Evolutionary conservation across 1,284 basidiomycete genomes (phyloP).

Genomic region (Stereum hirsutum): DNA sequence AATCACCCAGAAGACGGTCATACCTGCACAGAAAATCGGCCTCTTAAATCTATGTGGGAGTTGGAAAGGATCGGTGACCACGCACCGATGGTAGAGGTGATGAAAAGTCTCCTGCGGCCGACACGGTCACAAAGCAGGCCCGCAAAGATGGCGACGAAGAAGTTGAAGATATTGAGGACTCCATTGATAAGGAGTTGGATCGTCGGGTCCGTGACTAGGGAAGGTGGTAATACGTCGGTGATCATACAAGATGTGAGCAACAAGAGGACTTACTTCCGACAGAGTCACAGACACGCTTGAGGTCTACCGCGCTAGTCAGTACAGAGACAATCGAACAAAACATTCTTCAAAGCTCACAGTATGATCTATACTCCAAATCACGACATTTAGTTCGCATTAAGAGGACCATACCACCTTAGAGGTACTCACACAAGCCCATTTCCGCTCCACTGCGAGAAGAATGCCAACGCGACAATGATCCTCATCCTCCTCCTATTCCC

Average conservation of each 20-base stretch:
- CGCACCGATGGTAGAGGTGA: slow-evolving; percentile 34
- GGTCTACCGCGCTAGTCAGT: too few species aligned
- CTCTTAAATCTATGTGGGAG: not conserved
- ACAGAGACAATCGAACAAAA: not conserved
- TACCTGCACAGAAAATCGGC: slow-evolving; percentile 16
- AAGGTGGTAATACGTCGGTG: too few species aligned
- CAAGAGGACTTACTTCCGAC: slow-evolving; percentile 28
- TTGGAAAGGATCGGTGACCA: not conserved
- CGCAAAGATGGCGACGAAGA: slow-evolving; percentile 36
- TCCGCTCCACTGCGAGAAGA: slow-evolving; percentile 61
- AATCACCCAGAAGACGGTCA: slow-evolving; percentile 31
- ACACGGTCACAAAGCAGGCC: slow-evolving; percentile 39
- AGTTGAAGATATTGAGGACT: slow-evolving; percentile 44
- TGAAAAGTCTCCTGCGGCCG: slow-evolving; percentile 46
- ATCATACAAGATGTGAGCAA: too few species aligned
- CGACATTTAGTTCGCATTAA: slow-evolving; percentile 3
- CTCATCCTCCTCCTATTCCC: slow-evolving; percentile 47
- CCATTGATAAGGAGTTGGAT: slow-evolving; percentile 47
- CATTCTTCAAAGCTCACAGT: slow-evolving; percentile 15
- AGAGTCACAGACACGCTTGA: slow-evolving; percentile 41
- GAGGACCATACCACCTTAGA: too few species aligned
- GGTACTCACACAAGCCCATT: slow-evolving; percentile 48
- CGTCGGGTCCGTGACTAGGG: slow-evolving; percentile 35
- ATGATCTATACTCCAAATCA: slow-evolving; percentile 14
- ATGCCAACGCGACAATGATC: slow-evolving; percentile 46